Evolutionary conservation across 306 rosid genomes (phyloP), one percentile per base, ranked within the genome.

Genomic region (Rosa lucieae): DNA sequence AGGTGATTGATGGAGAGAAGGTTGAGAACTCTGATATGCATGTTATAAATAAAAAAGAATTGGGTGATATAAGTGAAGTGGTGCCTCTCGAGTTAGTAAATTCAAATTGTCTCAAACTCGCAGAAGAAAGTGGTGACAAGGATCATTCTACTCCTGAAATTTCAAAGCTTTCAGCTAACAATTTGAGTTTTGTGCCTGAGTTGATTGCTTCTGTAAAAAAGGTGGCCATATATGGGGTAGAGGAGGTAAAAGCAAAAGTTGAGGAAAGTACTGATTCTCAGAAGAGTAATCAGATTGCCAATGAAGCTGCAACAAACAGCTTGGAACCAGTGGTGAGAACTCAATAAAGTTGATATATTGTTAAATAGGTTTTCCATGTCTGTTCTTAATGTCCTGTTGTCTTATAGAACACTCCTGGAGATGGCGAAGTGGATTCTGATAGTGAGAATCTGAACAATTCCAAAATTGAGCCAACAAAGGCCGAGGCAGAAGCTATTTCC

Each of bases 401-500:
- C 70, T 65, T 72, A 32, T 85, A 96, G 99, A 90, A 87, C 81
- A 82, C 88, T 78, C 89, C 81, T 56, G 97, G 85, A 71, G 94
- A 89, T 49, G 37, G 81, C 59, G 99, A 93, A 72, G 84, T 87
- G 87, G 97, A 91, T 58, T 70, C 87, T 56, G 94, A 93, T 75
- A 87, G 72, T 70, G 97, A 96, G 66, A 86, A 80, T 72, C 74
- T 90, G 70, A 76, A 88, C 82, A 85, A 82, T 79, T 82, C 90
- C 74, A 84, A 85, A 86, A 93, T 96, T 76, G 99, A 96, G 94
- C 93, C 94, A 67, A 96, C 99, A 47, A 85, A 85, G 82, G 99
- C 99, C 2, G 99, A 96, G 92, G 94, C 86, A 61, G 99, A 96
- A 89, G 99, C 99, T 47, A 81, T 96, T 84, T 87, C 88, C 53